Evolutionary conservation across 2,329 filamentous ascomycete species (phyloP).

Genomic region (Scedosporium minutisporum): DNA sequence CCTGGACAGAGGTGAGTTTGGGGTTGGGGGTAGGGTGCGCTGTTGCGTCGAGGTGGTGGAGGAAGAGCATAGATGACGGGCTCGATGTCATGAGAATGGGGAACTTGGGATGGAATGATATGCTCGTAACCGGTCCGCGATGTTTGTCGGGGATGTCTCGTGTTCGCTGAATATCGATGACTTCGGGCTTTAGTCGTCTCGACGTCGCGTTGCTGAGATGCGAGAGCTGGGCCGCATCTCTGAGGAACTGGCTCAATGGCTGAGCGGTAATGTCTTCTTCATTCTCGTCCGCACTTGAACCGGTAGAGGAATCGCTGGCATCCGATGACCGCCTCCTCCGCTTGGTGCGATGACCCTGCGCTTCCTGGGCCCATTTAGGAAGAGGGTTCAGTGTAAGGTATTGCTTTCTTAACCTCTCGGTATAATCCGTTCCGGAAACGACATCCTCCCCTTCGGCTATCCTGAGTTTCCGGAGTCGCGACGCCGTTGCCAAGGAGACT

Average conservation of each 20-base stretch:
- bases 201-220: constrained; percentile 43
- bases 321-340: constrained; percentile 44
- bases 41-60: constrained; percentile 78
- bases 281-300: constrained; percentile 40
- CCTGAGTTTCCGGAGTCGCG: constrained; percentile 73
- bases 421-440: constrained; percentile 79
- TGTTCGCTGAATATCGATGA: constrained; percentile 80
- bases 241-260: constrained; percentile 71
- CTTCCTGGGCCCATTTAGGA: constrained; percentile 49
- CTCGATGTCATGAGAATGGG: constrained; percentile 86
- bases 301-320: constrained; percentile 23
- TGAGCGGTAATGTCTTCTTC: constrained; percentile 57
- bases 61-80: constrained; percentile 71
- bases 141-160: constrained; percentile 76
- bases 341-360: constrained; percentile 40
- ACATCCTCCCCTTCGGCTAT: constrained; percentile 75
- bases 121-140: constrained; percentile 67
- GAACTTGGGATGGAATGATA: constrained; percentile 82
- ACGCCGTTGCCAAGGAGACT: constrained; percentile 69
- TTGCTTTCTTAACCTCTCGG: constrained; percentile 67
- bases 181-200: constrained; percentile 72
- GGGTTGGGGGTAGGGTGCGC: constrained; percentile 75
- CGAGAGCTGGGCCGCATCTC: constrained; percentile 60
- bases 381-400: constrained; percentile 51
- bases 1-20: constrained; percentile 79